Base-by-base conservation (phyloP, 768 basidiomycete species). In the Pisolithus orientalis region DNA sequence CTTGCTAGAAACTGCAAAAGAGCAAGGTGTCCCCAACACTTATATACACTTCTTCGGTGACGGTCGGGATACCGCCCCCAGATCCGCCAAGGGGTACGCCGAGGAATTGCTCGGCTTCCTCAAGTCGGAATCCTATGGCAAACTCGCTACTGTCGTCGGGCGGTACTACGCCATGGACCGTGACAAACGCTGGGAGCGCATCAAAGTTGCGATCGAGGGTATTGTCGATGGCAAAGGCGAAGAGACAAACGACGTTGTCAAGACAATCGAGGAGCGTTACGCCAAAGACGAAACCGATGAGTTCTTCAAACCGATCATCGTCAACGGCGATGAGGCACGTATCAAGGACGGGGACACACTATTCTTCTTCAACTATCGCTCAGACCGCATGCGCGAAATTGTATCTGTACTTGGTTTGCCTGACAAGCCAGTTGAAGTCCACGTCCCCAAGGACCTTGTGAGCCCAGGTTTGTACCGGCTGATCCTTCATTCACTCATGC, bases 151-250 rank as follows among this genome's bases (percentile, higher is more conserved):
- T 6, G 77, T 95, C 47, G 74, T 94, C 39, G 94, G 93, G 6
- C 72, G 94, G 49, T 97, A 97, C 77, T 97, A 94, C 59, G 94
- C 92, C 31, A 95, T 95, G 93, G 94, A 95, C 71, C 83, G 92
- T 38, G 93, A 95, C 69, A 94, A 94, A 77, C 83, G 94, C 44
- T 97, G 94, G 94, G 94, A 97, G 66, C 79, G 94, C 34, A 68
- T 97, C 65, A 91, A 92, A 77, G 76, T 91, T 55, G 94, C 94
- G 4, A 77, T 94, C 1, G 92, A 95, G 38, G 90, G 84, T 3
- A 78, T 97, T 42, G 79, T 92, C 6, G 75, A 80, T 39, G 93
- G 93, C 6, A 73, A 71, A 53, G 81, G 82, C 5, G 84, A 82
- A 46, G 75, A 80, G 57, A 70, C 75, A 0, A 66, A 71, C 46